Conservation (phyloP, 208 protist genomes). For the Crithidia sp. region DNA sequence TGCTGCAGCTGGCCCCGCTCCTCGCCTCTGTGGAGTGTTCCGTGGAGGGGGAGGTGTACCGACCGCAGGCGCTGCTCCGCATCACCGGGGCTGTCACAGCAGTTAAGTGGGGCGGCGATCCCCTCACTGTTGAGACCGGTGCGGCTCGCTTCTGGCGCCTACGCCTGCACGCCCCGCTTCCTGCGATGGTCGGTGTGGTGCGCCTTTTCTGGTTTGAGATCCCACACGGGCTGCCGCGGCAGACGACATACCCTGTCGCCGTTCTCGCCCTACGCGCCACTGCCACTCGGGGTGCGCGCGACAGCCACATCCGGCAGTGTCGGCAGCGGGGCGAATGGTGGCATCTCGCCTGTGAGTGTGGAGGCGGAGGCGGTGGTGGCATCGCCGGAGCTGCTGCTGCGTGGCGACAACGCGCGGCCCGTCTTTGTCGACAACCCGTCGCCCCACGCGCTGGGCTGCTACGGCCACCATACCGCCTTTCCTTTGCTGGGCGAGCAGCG, state of each 20-base stretch:
- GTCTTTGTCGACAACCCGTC: conserved; percentile 11
- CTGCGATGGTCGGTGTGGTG: conserved; percentile 53
- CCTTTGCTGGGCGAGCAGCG: conserved; percentile 34
- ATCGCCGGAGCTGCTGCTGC: conserved; percentile 18
- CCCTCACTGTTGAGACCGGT: conserved; percentile 1
- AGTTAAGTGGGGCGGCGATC: conserved; percentile 21
- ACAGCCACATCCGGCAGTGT: not conserved
- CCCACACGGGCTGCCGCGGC: conserved; percentile 4
- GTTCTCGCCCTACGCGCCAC: conserved; percentile 1
- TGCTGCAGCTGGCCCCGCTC: conserved; percentile 56
- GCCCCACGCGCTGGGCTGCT: conserved; percentile 32
- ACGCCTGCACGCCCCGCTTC: conserved; percentile 48
- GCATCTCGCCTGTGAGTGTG: not conserved
- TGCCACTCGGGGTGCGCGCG: conserved; percentile 16
- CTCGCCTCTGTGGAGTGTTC: conserved; percentile 59
- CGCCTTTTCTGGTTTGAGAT: conserved; percentile 62
- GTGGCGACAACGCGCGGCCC: conserved; percentile 8
- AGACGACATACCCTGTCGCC: conserved; percentile 11
- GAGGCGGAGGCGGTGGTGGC: conserved; percentile 13
- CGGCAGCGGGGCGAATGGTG: not conserved
- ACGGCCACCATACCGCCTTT: conserved; percentile 45
- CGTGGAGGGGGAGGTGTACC: conserved; percentile 48
- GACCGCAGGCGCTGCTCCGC: conserved; percentile 21
- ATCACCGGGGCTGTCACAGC: conserved; percentile 12
- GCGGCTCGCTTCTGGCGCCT: conserved; percentile 71